Conservation (phyloP, 2,329 filamentous ascomycete genomes). For the Salinomyces thailandicus region DNA sequence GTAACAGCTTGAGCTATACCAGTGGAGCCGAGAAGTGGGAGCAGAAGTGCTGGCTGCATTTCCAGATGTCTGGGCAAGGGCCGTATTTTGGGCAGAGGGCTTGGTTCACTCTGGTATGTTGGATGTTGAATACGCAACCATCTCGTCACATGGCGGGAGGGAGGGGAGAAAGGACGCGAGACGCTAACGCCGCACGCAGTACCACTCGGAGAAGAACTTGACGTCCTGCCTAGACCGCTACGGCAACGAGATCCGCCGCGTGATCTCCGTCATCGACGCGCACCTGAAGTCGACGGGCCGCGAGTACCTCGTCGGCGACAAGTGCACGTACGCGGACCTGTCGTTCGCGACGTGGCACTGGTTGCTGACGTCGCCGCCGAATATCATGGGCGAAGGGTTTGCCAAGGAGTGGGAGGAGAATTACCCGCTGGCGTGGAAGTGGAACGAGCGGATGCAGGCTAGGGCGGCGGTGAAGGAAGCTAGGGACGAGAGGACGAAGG, state of each 20-base stretch:
- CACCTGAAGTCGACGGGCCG: constrained; percentile 25
- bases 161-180: background rate
- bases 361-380: constrained; percentile 14
- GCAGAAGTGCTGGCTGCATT: constrained; percentile 23
- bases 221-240: constrained; percentile 37
- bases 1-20: constrained; percentile 19
- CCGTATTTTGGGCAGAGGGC: constrained; percentile 34
- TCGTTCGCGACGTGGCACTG: constrained; percentile 32
- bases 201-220: constrained; percentile 33
- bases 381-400: constrained; percentile 20
- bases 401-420: constrained; percentile 18
- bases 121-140: background rate
- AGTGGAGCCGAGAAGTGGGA: constrained; percentile 17
- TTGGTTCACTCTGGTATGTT: constrained; percentile 6
- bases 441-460: constrained; percentile 21
- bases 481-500: constrained; percentile 17
- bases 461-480: constrained; percentile 21
- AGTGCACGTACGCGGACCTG: constrained; percentile 34
- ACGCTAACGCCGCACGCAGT: constrained; percentile 7
- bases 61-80: constrained; percentile 25
- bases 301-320: constrained; percentile 35
- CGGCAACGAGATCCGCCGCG: constrained; percentile 34
- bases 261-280: constrained; percentile 35
- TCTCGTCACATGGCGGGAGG: too few species aligned
- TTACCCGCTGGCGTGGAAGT: constrained; percentile 19